phyloP scores from a whole-genome alignment of 192 early-diverging fungal genomes.

The Coemansia sp. region DNA sequence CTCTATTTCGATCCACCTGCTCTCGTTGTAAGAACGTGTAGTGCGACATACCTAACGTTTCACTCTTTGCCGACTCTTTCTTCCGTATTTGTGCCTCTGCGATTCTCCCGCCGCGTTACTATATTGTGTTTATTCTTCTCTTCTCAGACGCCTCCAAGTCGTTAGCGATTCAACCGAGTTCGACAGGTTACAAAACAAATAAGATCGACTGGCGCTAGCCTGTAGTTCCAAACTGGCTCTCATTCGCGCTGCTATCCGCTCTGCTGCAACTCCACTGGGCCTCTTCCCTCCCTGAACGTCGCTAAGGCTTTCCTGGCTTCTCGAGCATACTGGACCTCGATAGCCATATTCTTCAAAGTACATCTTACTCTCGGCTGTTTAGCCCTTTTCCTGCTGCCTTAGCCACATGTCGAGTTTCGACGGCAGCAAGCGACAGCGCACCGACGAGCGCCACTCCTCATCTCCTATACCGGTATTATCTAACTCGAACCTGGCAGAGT shows the following conservation, averaged over 20 bases:
- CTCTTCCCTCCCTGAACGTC: background rate
- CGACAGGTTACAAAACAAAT: background rate
- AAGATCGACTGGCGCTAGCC: background rate
- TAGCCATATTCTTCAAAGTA: background rate
- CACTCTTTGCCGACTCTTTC: background rate
- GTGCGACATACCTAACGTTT: conserved; percentile 4
- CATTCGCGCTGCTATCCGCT: background rate
- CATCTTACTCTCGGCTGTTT: background rate
- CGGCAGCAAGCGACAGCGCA: conserved; percentile 48
- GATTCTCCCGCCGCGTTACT: background rate
- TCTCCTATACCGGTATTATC: background rate
- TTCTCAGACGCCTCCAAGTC: background rate
- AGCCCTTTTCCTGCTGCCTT: background rate
- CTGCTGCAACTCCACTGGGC: background rate
- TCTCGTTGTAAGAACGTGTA: background rate
- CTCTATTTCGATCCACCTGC: background rate
- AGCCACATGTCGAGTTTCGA: conserved; percentile 39
- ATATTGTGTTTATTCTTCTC: background rate
- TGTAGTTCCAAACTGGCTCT: background rate
- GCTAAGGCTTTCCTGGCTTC: background rate
- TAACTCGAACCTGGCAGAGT: background rate
- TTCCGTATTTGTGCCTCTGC: background rate
- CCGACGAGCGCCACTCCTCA: conserved; percentile 28
- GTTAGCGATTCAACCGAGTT: background rate
- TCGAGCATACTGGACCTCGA: background rate